Base-by-base conservation (phyloP, 2,329 filamentous ascomycete genomes). In the Phialocephala subalpina region DNA sequence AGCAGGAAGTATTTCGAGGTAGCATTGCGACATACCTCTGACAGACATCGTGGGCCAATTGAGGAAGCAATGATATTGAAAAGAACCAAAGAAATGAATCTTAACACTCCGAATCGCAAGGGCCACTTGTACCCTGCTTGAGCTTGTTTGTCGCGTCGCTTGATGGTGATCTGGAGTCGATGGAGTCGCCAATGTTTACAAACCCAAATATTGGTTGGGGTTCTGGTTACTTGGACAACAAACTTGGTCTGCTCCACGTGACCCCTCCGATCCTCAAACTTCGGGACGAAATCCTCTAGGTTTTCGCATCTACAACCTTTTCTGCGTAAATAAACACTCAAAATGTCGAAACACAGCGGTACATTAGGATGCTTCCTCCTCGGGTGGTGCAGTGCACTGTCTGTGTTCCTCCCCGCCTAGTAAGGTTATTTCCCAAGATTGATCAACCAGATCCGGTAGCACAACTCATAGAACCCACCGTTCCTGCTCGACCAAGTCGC, bases 1-100 rank as follows among this genome's bases (percentile, higher is more conserved):
- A 97, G 92, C 67, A 85, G 86, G 88, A 40, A 53, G 29, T 27
- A 29, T 36, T 42, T 40, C 25, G 27, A 36, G 22, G 25, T 40
- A 22, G 20, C 20, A 55, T 22, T 47, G 11, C 5, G n/a, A 38
- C 38, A 29, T 20, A 73, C 72, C 72, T 73, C 72, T 65, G 57
- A 74, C 72, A 70, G 68, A 70, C 72, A 74, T 74, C 40, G 60
- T 67, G 55, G 61, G 42, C 40, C 57, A 58, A 65, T 58, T 60
- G 45, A 35, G 42, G 42, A 60, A 58, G 42, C 49, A 60, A 53
- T 53, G 42, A 56, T 38, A 64, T 62, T 55, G 40, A 58, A 62
- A 63, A 65, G 62, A 36, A 60, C 42, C 20, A 65, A 64, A n/a
- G 58, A 62, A 69, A 59, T 45, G 64, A 40, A 61, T 27, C 22